Evolutionary conservation across 371 early-diverging fungal species (phyloP).

Genomic region (Mortierella sp.): DNA sequence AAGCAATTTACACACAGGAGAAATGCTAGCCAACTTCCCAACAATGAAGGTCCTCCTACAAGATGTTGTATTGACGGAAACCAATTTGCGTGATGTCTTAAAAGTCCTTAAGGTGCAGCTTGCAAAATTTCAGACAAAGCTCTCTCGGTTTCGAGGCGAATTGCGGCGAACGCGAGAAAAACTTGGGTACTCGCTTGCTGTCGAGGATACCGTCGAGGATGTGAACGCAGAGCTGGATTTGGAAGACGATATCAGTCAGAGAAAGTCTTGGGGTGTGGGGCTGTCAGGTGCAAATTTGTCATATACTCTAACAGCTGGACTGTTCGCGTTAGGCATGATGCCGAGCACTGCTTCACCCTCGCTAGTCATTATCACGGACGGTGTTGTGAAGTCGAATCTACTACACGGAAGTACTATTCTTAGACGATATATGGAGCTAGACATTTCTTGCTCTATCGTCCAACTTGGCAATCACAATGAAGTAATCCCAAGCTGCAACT

Average conservation of each 20-base stretch:
- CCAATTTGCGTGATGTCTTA: constrained; percentile 64
- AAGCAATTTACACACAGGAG: constrained; percentile 70
- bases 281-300: constrained; percentile 69
- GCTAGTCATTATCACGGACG: constrained; percentile 87
- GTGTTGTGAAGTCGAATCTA: constrained; percentile 79
- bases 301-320: constrained; percentile 75
- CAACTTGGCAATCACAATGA: constrained; percentile 87
- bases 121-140: constrained; percentile 68
- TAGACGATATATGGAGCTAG: constrained; percentile 68
- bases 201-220: constrained; percentile 58
- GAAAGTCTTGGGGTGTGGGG: constrained; percentile 73
- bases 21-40: constrained; percentile 69
- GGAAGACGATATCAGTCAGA: constrained; percentile 47
- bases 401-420: constrained; percentile 59
- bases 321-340: constrained; percentile 77
- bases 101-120: constrained; percentile 65
- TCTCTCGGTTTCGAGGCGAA: constrained; percentile 68
- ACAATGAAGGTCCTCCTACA: constrained; percentile 79
- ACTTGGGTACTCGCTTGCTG: constrained; percentile 66
- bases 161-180: constrained; percentile 56
- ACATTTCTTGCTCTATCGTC: constrained; percentile 80
- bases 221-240: constrained; percentile 50
- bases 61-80: constrained; percentile 64
- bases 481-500: constrained; percentile 81
- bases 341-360: constrained; percentile 76